Base-by-base conservation (phyloP, 129 eudicot genomes). In the Silybum marianum region DNA sequence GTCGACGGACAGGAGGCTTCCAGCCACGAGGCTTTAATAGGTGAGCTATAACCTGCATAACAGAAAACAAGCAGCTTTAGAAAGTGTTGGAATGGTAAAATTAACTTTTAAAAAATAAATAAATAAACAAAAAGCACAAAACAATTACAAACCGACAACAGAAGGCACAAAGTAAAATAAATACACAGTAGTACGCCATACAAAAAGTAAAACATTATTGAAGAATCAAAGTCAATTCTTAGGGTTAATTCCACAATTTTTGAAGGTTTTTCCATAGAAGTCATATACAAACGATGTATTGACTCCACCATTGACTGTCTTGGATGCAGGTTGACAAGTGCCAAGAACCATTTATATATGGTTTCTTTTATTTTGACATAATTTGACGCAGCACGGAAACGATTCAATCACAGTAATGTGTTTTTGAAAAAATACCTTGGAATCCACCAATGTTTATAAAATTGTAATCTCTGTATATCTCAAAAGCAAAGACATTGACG, bases 1-100 rank as follows among this genome's bases (percentile, higher is more conserved):
- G 99, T 28, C 99, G 88, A 8, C 92, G 95, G 71, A 96, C 99
- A 72, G 99, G 99, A 74, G 99, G 99, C 87, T 96, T 96, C 99
- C 99, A 96, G 34, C 99, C 99, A 51, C 99, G 98, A 82, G 99
- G 99, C 80, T 96, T 96, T 78, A 96, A 81, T 30, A 96, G 92
- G 85, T 96, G 97, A 72, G 89, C 89, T 78, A 96, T 88, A 81
- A 96, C 99, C 99, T 96, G 86, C 54, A 68, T 75, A 34, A 67
- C 63, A 32, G 16, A 70, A 54, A 2, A 51, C 25, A 36, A 78
- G 19, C 76, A 30, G 21, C 14, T 58, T 58, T 38, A 60, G 22
- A 3, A 19, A 77, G 36, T 30, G 54, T 46, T 42, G 66, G 23
- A n/a, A 58, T 58, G 66, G 66, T 58, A n/a, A 9, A 58, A 58